Conservation (phyloP, 2,329 filamentous ascomycete genomes). For the Arthrobotrys pseudoclavata region DNA sequence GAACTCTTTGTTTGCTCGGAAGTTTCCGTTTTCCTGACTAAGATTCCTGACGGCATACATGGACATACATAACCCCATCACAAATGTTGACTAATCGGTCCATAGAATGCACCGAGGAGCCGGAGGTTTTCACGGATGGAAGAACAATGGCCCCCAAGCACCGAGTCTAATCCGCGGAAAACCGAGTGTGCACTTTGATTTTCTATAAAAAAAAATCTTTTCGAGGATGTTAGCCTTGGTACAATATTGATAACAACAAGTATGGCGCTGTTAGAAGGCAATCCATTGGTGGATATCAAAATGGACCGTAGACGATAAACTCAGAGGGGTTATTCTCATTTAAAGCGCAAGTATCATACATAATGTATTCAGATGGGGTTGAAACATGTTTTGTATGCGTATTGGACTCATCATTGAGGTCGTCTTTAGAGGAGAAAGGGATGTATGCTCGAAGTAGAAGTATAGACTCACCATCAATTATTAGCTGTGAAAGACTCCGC, state of each 20-base stretch:
- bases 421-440: constrained; percentile 3
- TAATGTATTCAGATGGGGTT: constrained; percentile 59
- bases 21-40: not conserved
- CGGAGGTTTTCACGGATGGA: constrained; percentile 27
- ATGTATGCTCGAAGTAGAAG: not conserved
- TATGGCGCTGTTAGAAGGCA: not conserved
- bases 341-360: constrained; percentile 60
- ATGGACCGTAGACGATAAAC: constrained; percentile 29
- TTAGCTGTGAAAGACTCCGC: not conserved
- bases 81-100: constrained; percentile 6
- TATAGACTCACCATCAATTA: constrained; percentile 1
- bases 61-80: not conserved
- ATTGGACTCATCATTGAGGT: constrained; percentile 57
- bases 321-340: constrained; percentile 60
- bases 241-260: not conserved
- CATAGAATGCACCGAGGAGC: not conserved
- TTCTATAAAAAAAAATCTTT: not conserved
- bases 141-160: not conserved
- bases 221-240: not conserved
- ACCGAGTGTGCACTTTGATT: not conserved
- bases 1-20: not conserved
- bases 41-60: constrained; percentile 1
- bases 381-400: constrained; percentile 61
- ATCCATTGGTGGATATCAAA: not conserved
- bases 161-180: not conserved